Conservation (phyloP, 73 alveolate species). For the Symbiodinium natans region DNA sequence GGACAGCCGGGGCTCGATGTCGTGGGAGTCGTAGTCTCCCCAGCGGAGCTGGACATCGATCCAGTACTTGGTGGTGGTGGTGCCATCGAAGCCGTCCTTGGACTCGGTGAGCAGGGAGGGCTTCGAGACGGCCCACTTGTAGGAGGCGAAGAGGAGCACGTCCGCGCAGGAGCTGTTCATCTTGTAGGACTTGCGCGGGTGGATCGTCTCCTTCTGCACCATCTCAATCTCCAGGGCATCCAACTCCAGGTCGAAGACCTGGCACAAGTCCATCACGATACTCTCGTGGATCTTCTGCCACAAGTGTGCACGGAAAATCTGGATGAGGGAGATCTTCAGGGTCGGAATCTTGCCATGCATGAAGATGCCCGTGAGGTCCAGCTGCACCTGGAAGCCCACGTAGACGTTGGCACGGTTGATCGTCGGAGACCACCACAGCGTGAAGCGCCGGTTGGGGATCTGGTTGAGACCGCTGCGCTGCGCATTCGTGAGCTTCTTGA, state of each 20-base stretch:
- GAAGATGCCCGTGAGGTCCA: constrained; percentile 99
- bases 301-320: constrained; percentile 99
- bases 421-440: constrained; percentile 99
- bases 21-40: constrained; percentile 99
- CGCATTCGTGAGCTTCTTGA: constrained; percentile 99
- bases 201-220: constrained; percentile 99
- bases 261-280: constrained; percentile 99
- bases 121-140: constrained; percentile 99
- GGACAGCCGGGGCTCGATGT: constrained; percentile 63
- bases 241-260: constrained; percentile 99
- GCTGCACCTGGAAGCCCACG: constrained; percentile 99
- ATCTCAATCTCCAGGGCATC: constrained; percentile 99
- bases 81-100: constrained; percentile 99
- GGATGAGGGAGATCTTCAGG: constrained; percentile 99
- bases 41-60: constrained; percentile 99
- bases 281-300: constrained; percentile 99
- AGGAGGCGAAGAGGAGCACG: constrained; percentile 99
- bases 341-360: constrained; percentile 99
- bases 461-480: constrained; percentile 99
- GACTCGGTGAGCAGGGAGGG: constrained; percentile 99
- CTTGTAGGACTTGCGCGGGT: constrained; percentile 99
- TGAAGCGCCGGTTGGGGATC: constrained; percentile 99
- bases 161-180: constrained; percentile 99
- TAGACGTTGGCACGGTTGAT: constrained; percentile 99
- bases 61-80: constrained; percentile 99